These are phyloP conservation scores for Trichoderma atrobrunneum DNA, from an alignment of 2,329 filamentous ascomycete genomes.

Conservation along the genomic window DNA sequence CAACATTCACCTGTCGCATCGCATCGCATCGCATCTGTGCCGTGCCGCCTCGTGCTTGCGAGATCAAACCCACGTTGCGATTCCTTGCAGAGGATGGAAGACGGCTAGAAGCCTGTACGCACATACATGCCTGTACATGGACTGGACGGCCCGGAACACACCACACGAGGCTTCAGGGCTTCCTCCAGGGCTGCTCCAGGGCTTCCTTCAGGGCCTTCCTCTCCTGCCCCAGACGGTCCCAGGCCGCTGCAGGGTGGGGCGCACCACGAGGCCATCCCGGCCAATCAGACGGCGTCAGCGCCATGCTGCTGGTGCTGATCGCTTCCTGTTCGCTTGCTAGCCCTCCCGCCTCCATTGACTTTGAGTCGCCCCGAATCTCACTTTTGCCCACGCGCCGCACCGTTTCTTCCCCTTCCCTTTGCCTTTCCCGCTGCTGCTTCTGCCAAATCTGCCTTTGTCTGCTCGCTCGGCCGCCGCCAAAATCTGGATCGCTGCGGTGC, in stretches of 20 bases:
- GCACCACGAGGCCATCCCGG: neutral
- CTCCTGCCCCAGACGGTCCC: neutral
- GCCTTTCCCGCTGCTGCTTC: neutral
- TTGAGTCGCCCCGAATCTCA: slow-evolving; percentile 2
- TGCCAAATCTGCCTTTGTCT: neutral
- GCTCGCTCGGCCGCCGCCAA: neutral
- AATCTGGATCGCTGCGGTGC: neutral
- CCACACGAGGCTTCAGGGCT: neutral
- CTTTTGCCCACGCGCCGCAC: slow-evolving; percentile 1
- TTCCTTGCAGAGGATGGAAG: neutral
- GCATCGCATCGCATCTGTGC: no score
- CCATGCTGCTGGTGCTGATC: slow-evolving; percentile 17
- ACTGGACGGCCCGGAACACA: neutral
- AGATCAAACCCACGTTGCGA: neutral
- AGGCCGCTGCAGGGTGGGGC: neutral
- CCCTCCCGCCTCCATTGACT: slow-evolving; percentile 12
- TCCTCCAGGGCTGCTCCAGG: neutral
- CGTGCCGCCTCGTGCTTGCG: neutral
- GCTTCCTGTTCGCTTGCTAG: slow-evolving; percentile 16
- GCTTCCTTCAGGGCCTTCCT: slow-evolving; percentile 1
- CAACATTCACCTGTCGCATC: neutral
- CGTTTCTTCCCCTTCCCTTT: neutral
- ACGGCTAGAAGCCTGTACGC: neutral
- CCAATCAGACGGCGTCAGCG: slow-evolving; percentile 16
- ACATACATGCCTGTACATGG: neutral